A percentile compares a stretch with the other conserved stretches of the same genome.
Conservation (phyloP, 257 asterid species). For the Solanum raphanifolium region DNA sequence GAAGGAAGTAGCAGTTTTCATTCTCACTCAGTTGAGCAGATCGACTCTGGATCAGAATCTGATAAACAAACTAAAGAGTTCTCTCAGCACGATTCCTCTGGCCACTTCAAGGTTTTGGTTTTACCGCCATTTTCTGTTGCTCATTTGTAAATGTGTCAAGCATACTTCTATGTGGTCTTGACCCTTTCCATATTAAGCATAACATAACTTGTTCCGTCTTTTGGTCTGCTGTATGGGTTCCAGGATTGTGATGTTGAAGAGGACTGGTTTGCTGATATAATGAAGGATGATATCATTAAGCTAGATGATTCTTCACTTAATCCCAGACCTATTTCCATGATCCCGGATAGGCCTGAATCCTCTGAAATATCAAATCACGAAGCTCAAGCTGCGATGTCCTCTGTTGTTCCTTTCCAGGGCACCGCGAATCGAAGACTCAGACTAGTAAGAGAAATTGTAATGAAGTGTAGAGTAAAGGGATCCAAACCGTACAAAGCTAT, state of each 20-base stretch:
- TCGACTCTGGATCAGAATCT: constrained; percentile 29
- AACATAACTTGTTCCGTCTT: neutral
- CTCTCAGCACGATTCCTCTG: constrained; percentile 17
- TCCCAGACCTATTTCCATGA: neutral
- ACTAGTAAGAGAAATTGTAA: constrained; percentile 15
- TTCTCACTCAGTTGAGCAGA: constrained; percentile 50
- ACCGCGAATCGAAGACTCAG: constrained; percentile 49
- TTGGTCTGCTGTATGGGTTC: neutral
- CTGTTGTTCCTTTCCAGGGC: constrained; percentile 37
- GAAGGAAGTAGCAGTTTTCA: constrained; percentile 41
- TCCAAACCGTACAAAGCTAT: neutral
- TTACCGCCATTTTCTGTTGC: neutral
- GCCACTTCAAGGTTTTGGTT: constrained; percentile 22
- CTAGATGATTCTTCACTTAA: constrained; percentile 44
- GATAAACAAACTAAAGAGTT: constrained; percentile 27
- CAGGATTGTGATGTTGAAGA: constrained; percentile 49
- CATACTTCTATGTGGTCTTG: neutral
- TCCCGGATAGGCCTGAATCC: neutral
- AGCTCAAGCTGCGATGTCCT: constrained; percentile 1
- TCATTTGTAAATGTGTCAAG: neutral
- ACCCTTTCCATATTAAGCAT: neutral
- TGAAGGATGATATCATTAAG: constrained; percentile 71
- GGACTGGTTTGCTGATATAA: constrained; percentile 71
- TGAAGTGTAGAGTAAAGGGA: neutral
- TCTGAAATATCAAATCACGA: constrained; percentile 11